Percentiles rank a stretch among this genome's conserved stretches.
Evolutionary conservation across 768 basidiomycete genomes (phyloP).

Genomic region (Leccinum barrowsii): DNA sequence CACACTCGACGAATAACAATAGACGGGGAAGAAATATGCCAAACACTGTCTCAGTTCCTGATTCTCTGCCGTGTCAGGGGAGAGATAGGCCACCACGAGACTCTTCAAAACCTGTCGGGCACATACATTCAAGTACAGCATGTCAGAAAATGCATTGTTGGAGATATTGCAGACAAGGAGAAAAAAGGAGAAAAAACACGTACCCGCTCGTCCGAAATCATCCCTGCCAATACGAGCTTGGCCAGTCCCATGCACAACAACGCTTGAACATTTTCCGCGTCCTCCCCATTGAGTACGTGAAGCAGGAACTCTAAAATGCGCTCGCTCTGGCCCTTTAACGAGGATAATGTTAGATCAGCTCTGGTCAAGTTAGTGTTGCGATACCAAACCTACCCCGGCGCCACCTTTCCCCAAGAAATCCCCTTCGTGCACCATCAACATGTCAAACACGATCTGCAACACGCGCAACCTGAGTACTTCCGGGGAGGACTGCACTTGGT

Average conservation of each 20-base stretch:
- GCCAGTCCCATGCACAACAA: slow-evolving; percentile 73
- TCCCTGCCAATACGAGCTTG: slow-evolving; percentile 80
- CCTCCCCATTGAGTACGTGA: slow-evolving; percentile 47
- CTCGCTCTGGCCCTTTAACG: slow-evolving; percentile 34
- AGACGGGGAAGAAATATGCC: slow-evolving; percentile 82
- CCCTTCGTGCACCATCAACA: slow-evolving; percentile 79
- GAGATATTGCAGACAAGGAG: background rate
- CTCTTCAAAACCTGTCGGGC: slow-evolving; percentile 42
- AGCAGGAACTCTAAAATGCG: slow-evolving; percentile 68
- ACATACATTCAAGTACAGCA: background rate
- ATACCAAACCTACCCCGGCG: slow-evolving; percentile 27
- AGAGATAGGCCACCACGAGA: slow-evolving; percentile 64
- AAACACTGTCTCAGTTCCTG: slow-evolving; percentile 83
- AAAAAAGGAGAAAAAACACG: slow-evolving; percentile 16
- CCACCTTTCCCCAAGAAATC: slow-evolving; percentile 51
- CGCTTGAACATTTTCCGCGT: slow-evolving; percentile 65
- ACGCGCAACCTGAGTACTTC: slow-evolving; percentile 64
- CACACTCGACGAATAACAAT: slow-evolving; percentile 70
- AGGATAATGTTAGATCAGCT: background rate
- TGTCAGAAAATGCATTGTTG: background rate
- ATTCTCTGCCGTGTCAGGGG: slow-evolving; percentile 76
- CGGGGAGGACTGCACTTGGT: slow-evolving; percentile 64
- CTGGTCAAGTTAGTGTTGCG: background rate
- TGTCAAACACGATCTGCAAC: slow-evolving; percentile 82
- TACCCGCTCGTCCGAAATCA: slow-evolving; percentile 71